These are phyloP conservation scores for Teratosphaeria destructans DNA, from an alignment of 2,329 filamentous ascomycete species.

Conservation along the genomic window DNA sequence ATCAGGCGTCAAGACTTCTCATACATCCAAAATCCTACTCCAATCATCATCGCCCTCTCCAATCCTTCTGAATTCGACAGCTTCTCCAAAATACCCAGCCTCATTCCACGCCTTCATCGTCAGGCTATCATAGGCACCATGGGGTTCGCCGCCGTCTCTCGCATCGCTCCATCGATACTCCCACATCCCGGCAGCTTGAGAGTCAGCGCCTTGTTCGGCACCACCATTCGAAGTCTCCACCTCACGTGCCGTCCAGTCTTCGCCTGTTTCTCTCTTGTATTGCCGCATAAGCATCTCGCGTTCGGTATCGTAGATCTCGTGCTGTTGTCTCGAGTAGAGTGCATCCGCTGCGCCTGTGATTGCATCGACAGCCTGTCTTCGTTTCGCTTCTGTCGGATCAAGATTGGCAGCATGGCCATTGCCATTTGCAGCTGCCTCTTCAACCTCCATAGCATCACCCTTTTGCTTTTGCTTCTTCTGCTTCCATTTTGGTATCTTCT, in stretches of 20 bases:
- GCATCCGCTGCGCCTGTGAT: constrained; percentile 88
- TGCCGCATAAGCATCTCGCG: constrained; percentile 74
- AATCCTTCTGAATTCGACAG: constrained; percentile 51
- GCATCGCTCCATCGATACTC: constrained; percentile 90
- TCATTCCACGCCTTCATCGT: constrained; percentile 89
- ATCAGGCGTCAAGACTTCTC: background rate
- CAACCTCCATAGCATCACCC: constrained; percentile 57
- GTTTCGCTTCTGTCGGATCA: constrained; percentile 57
- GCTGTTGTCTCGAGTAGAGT: constrained; percentile 68
- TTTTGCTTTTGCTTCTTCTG: constrained; percentile 42
- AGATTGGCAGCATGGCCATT: constrained; percentile 32
- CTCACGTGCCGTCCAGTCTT: constrained; percentile 56
- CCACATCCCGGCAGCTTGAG: constrained; percentile 43
- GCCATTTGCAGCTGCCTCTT: constrained; percentile 29
- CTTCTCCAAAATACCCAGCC: constrained; percentile 85
- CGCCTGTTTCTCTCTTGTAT: constrained; percentile 75
- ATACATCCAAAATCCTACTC: constrained; percentile 31
- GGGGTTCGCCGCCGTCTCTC: constrained; percentile 63
- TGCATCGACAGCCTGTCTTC: constrained; percentile 64
- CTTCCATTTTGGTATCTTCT: constrained; percentile 50
- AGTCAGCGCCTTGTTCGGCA: background rate
- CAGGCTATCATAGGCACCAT: constrained; percentile 75
- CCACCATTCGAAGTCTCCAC: constrained; percentile 20
- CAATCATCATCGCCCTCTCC: constrained; percentile 30
- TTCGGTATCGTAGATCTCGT: constrained; percentile 86